Evolutionary conservation across 106 monocot genomes (phyloP).

Genomic region (Amphibolis antarctica): DNA sequence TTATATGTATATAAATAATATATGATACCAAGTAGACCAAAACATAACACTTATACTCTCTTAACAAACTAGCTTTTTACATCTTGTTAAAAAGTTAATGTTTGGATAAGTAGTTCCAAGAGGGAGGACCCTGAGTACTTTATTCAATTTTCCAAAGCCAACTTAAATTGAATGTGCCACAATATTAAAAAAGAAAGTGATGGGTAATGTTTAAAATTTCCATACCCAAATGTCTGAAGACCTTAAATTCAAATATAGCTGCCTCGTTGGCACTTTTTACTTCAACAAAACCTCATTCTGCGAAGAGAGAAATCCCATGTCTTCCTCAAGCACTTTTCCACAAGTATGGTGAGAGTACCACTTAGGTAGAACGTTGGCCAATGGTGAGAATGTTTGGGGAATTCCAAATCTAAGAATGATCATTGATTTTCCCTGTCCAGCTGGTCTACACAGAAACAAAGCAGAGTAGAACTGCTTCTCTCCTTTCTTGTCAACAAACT

Average conservation of each 20-base stretch:
- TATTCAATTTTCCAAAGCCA: no score
- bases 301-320: conserved; percentile 96
- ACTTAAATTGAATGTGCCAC: no score
- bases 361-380: conserved; percentile 34
- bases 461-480: conserved; percentile 48
- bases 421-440: conserved; percentile 96
- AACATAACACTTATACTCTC: no score
- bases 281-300: conserved; percentile 83
- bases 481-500: conserved; percentile 60
- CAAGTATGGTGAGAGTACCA: conserved; percentile 91
- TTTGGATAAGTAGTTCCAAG: no score
- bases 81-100: no score
- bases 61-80: no score
- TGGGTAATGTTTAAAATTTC: not conserved
- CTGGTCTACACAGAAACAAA: conserved; percentile 77
- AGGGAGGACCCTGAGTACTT: no score
- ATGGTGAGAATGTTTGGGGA: conserved; percentile 13
- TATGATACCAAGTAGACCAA: no score
- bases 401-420: conserved; percentile 77
- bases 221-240: conserved; percentile 73
- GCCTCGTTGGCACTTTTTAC: conserved; percentile 58
- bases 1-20: no score
- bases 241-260: conserved; percentile 68
- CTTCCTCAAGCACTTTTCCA: conserved; percentile 88
- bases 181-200: no score